Evolutionary conservation across 2,329 filamentous ascomycete species (phyloP).

Genomic region (Arthrobotrys sphaeroides): DNA sequence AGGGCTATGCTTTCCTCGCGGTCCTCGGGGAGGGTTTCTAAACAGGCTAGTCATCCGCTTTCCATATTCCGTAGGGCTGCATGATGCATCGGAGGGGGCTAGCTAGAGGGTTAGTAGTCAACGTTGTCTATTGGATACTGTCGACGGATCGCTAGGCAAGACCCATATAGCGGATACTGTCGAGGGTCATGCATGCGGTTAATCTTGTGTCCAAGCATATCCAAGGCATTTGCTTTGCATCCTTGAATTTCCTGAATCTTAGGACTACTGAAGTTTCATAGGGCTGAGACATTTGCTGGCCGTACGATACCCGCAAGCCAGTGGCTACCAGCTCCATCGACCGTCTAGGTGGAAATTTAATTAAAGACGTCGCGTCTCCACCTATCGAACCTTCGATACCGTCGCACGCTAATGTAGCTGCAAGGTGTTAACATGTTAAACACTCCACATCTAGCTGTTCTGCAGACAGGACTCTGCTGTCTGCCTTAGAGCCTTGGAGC

Average conservation of each 20-base stretch:
- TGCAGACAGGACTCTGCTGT: too few species aligned
- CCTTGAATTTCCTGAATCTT: too few species aligned
- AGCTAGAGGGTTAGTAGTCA: background rate
- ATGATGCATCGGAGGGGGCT: background rate
- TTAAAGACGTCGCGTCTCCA: background rate
- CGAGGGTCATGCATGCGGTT: too few species aligned
- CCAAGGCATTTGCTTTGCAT: too few species aligned
- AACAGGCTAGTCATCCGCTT: background rate
- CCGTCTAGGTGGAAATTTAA: too few species aligned
- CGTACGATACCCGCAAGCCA: background rate
- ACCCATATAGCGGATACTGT: too few species aligned
- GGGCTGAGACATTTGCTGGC: conserved; percentile 21
- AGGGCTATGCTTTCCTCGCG: too few species aligned
- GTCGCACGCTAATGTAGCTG: background rate
- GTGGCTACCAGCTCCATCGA: too few species aligned
- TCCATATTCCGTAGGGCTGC: background rate
- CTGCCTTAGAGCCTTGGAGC: background rate
- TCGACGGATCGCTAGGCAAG: too few species aligned
- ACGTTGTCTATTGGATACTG: background rate
- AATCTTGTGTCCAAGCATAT: background rate
- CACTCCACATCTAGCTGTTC: too few species aligned
- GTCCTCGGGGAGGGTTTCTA: too few species aligned
- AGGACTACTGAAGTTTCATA: too few species aligned
- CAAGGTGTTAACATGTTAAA: background rate
- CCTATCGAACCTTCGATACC: background rate